Percentiles rank a stretch among this genome's conserved stretches.
These are phyloP conservation scores for Solanum medicagineum DNA, from an alignment of 257 asterid genomes.

Conservation along the genomic window DNA sequence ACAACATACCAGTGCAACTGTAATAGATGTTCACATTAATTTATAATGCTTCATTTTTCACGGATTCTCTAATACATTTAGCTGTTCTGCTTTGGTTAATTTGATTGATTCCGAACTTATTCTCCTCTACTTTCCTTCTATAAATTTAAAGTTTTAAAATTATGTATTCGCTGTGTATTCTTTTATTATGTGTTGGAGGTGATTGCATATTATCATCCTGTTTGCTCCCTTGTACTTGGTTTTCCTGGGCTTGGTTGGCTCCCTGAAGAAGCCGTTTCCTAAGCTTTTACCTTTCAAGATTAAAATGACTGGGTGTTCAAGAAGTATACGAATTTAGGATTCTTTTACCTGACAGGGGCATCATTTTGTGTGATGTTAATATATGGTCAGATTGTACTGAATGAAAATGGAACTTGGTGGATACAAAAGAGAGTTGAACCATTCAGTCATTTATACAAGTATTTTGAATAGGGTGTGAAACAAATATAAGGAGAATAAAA, in stretches of 20 bases:
- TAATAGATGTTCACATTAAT: not conserved
- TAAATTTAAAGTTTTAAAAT: not conserved
- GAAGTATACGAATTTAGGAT: not conserved
- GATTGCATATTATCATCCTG: not conserved
- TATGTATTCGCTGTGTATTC: not conserved
- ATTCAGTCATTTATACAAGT: not conserved
- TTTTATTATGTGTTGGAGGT: not conserved
- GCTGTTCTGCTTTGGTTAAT: not conserved
- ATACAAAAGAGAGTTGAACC: not conserved
- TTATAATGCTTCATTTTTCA: not conserved
- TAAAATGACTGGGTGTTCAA: not conserved
- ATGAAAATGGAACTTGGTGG: not conserved
- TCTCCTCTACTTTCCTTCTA: not conserved
- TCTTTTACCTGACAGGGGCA: not conserved
- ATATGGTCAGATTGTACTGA: not conserved
- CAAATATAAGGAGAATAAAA: not conserved
- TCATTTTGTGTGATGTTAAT: not conserved
- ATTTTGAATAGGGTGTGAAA: not conserved
- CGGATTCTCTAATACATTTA: not conserved
- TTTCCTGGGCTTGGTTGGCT: not conserved
- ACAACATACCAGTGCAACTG: not conserved
- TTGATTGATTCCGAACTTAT: not conserved
- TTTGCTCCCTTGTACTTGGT: not conserved
- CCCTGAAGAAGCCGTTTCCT: not conserved
- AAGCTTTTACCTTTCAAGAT: not conserved